A percentile compares a stretch with the other conserved stretches of the same genome.
Evolutionary conservation across 129 eudicot genomes (phyloP).

Genomic region (Mikania micrantha): DNA sequence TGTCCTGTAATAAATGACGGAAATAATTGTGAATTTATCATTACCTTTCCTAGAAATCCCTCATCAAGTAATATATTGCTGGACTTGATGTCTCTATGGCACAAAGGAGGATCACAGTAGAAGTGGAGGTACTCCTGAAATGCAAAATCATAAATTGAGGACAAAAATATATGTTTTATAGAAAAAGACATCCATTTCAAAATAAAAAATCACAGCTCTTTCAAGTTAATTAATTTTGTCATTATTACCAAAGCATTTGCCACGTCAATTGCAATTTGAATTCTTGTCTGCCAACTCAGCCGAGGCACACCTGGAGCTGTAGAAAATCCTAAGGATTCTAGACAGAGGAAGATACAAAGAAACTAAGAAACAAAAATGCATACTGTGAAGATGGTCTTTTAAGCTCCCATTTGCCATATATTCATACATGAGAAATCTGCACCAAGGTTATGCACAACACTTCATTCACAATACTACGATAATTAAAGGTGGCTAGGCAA

Average conservation of each 20-base stretch:
- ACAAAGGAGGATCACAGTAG: conserved; percentile 94
- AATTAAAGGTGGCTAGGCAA: background rate
- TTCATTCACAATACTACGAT: conserved; percentile 1
- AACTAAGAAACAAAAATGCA: conserved; percentile 17
- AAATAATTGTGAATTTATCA: background rate
- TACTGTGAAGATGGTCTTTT: conserved; percentile 90
- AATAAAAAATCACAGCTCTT: background rate
- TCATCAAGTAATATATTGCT: conserved; percentile 90
- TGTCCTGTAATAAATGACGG: background rate
- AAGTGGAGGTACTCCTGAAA: conserved; percentile 94
- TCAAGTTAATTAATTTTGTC: background rate
- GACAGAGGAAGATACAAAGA: background rate
- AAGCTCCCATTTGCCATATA: conserved; percentile 95
- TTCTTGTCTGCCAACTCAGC: conserved; percentile 79
- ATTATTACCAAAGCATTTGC: conserved; percentile 91
- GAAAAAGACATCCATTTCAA: background rate
- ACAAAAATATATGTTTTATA: background rate
- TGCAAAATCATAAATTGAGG: conserved; percentile 15
- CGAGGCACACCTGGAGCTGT: conserved; percentile 66
- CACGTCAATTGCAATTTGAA: conserved; percentile 94
- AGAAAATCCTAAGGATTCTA: conserved; percentile 15
- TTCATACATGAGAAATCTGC: conserved; percentile 90
- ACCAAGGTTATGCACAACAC: conserved; percentile 10
- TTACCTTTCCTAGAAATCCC: conserved; percentile 77
- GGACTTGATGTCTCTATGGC: conserved; percentile 96